phyloP scores from a whole-genome alignment of 345 rosid genomes.

The Citrus mangshanensis region DNA sequence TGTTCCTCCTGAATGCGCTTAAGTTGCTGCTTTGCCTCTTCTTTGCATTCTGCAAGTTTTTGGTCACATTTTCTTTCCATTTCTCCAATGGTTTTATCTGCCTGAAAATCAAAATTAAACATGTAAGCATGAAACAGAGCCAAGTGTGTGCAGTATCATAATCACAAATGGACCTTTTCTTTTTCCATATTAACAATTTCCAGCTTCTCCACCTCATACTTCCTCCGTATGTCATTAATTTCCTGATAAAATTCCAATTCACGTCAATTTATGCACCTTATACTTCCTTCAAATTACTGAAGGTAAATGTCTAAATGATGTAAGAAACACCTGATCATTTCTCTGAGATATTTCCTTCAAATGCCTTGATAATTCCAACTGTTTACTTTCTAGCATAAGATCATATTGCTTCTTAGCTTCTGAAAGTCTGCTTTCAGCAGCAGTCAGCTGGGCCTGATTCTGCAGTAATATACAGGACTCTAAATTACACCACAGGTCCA shows the following conservation, averaged over 20 bases:
- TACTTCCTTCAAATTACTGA: constrained; percentile 12
- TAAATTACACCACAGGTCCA: constrained; percentile 11
- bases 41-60: constrained; percentile 50
- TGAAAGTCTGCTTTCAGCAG: constrained; percentile 64
- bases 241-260: constrained; percentile 47
- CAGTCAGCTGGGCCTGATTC: constrained; percentile 55
- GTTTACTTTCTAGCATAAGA: constrained; percentile 76
- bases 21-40: constrained; percentile 54
- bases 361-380: constrained; percentile 77
- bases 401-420: constrained; percentile 75
- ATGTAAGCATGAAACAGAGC: constrained; percentile 15
- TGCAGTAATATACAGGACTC: constrained; percentile 34
- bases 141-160: constrained; percentile 3
- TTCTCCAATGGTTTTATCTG: constrained; percentile 47
- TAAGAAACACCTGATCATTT: constrained; percentile 72
- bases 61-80: constrained; percentile 50
- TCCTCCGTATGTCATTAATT: constrained; percentile 79
- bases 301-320: constrained; percentile 7
- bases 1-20: constrained; percentile 54
- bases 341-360: constrained; percentile 88
- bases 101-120: constrained; percentile 42
- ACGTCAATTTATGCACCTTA: constrained; percentile 9
- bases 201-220: constrained; percentile 77
- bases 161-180: constrained; percentile 52
- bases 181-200: constrained; percentile 55